Percentiles rank a stretch among this genome's conserved stretches.
phyloP scores from a whole-genome alignment of 495 filamentous ascomycete genomes.

The Lasiosphaeria miniovina region DNA sequence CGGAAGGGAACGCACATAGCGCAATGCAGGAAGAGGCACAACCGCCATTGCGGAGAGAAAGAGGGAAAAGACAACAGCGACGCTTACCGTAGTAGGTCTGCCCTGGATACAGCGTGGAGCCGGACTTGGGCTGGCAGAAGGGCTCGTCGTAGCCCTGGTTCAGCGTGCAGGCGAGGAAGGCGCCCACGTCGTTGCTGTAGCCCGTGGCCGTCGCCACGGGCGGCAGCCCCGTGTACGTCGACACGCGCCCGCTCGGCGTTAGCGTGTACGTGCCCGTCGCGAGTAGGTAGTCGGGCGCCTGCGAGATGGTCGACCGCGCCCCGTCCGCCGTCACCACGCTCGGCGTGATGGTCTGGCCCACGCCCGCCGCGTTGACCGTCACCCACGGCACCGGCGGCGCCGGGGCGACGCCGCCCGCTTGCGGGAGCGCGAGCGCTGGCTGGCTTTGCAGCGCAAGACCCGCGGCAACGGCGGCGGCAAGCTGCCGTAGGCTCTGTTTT shows the following conservation, averaged over 20 bases:
- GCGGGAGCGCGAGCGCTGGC: slow-evolving; percentile 17
- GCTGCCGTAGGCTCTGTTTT: background rate
- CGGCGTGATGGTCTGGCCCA: slow-evolving; percentile 25
- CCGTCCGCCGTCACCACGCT: slow-evolving; percentile 23
- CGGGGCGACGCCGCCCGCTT: slow-evolving; percentile 4
- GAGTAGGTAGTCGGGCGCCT: slow-evolving; percentile 22
- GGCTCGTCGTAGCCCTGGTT: slow-evolving; percentile 22
- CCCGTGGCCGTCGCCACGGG: slow-evolving; percentile 28
- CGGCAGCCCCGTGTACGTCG: slow-evolving; percentile 29
- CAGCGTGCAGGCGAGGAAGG: slow-evolving; percentile 27
- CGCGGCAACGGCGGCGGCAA: slow-evolving; percentile 5
- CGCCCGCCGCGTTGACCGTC: slow-evolving; percentile 22
- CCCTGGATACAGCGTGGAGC: slow-evolving; percentile 20
- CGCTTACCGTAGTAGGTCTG: slow-evolving; percentile 30
- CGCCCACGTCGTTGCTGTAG: slow-evolving; percentile 12
- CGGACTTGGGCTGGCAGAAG: slow-evolving; percentile 28
- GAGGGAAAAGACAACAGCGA: background rate
- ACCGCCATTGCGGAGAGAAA: background rate
- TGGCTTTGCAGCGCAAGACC: slow-evolving; percentile 4
- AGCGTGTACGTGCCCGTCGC: slow-evolving; percentile 28
- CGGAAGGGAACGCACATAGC: no score
- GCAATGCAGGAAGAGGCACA: background rate
- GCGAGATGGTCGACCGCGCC: slow-evolving; percentile 20
- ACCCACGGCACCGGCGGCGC: slow-evolving; percentile 25
- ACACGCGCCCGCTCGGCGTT: slow-evolving; percentile 11